phyloP scores from a whole-genome alignment of 805 yeast genomes.

The Nakazawaea ishiwadae region DNA sequence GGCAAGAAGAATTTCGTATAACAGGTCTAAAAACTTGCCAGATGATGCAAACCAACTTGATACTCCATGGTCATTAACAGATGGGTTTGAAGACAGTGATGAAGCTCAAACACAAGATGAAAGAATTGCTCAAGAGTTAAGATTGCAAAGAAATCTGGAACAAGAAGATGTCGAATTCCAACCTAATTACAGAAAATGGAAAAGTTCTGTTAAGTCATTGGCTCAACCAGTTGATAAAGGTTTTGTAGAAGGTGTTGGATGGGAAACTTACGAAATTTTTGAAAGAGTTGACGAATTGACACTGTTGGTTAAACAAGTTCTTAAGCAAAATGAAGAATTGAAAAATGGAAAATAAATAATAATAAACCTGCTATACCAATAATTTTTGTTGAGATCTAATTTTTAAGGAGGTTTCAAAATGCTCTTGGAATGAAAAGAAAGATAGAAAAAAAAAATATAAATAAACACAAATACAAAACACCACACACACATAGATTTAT shows the following conservation, averaged over 20 bases:
- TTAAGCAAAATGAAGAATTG: constrained; percentile 23
- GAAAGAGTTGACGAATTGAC: constrained; percentile 45
- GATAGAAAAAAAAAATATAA: constrained; percentile 19
- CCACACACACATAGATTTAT: no score
- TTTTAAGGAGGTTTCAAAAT: no score
- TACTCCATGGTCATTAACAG: constrained; percentile 79
- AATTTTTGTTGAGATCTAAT: no score
- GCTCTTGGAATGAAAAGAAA: no score
- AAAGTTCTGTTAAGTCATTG: constrained; percentile 38
- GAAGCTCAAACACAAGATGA: constrained; percentile 23
- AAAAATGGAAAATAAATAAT: constrained; percentile 4
- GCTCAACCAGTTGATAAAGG: constrained; percentile 62
- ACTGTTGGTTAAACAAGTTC: constrained; percentile 31
- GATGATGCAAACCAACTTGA: constrained; percentile 81
- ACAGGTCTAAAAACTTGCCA: constrained; percentile 54
- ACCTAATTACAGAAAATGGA: constrained; percentile 48
- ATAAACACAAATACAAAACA: no score
- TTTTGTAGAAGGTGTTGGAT: constrained; percentile 47
- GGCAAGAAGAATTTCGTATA: constrained; percentile 69
- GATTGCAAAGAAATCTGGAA: constrained; percentile 60
- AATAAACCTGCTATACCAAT: no score
- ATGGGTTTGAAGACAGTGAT: constrained; percentile 52
- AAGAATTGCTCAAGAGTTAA: constrained; percentile 33
- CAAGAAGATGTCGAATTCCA: constrained; percentile 62
- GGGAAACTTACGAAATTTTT: constrained; percentile 59